Base-by-base conservation (phyloP, 345 rosid genomes). In the Populus tremula region DNA sequence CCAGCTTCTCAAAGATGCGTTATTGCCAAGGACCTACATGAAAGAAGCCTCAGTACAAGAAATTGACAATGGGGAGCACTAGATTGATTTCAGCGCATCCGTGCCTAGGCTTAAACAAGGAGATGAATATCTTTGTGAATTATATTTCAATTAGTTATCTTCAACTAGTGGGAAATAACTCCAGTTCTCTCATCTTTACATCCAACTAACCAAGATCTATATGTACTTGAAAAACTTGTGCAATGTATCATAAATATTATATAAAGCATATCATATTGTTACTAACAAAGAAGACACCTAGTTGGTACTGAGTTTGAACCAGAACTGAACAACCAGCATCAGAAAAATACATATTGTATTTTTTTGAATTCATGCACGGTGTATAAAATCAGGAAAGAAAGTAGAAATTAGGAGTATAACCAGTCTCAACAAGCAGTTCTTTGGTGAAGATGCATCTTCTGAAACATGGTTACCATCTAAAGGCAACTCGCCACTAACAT, bases 371-470 rank as follows among this genome's bases (percentile, higher is more conserved):
- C 13, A 45, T 3, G 50, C 50, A 45, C 27, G 27, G 17, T 1
- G 11, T 45, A 45, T 45, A 45, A 12, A 45, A 45, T 13, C 64
- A 59, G 20, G 12, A 21, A 65, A 3, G 8, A 12, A 14, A 5
- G 63, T 23, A 61, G 66, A 78, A 72, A 65, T 47, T 67, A 53
- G 29, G 36, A 76, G 62, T 70, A 87, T 89, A 90, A 93, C 99
- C 99, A 87, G 80, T 79, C 84, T 92, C 84, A 96, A 84, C 87
- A 96, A 81, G 87, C 92, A 91, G 80, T 80, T 88, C 71, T 72
- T 76, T 5, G 85, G 80, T 71, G 81, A 39, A 67, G 85, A 83
- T 73, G 82, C 79, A 83, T 81, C 82, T 75, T 71, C 83, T 70
- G 84, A 72, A 76, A 59, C 82, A 72, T 69, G 71, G 47, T 79